Evolutionary conservation across 1,284 basidiomycete genomes (phyloP), one percentile per base, ranked within the genome.

Genomic region (Xanthoconium separans): DNA sequence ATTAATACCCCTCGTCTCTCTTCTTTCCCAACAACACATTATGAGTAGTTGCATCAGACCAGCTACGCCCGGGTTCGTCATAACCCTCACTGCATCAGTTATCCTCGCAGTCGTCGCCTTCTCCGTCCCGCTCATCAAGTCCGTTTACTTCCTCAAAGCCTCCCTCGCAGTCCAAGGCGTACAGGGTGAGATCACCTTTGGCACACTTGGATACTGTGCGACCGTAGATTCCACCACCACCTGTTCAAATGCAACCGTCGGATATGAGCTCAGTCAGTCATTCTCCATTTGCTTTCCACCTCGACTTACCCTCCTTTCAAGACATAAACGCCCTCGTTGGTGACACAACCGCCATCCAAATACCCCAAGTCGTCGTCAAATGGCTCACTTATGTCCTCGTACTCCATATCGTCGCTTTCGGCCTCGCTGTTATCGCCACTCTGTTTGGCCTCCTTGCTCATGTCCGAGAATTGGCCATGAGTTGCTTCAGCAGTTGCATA

Each of bases 341-440:
- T 15, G 80, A 93, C 69, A 73, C 79, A 3, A 70, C 81, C 8
- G 54, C 73, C 54, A 53, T 90, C 37, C 69, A 91, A 61, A 93
- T 95, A 51, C 93, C 93, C 5, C 73, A 81, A 40, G 81, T 90
- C 8, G 78, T 84, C 49, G 87, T 92, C 57, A 94, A 94, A 76
- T 95, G 92, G 87, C 75, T 95, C 64, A 96, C 93, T 13, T 94
- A 94, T 63, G 85, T 84, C 20, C 83, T 96, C 58, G 84, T 95
- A 57, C 79, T 95, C n/a, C 93, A 95, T 66, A 82, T 93, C 59
- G 84, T 92, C 51, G 93, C 89, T 15, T 82, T 95, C 54, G 80
- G 73, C 31, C 77, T 87, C 34, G 82, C 91, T 8, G 88, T 79
- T n/a, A 73, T 81, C 20, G 84, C 90, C 1, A 79, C 90, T 13